phyloP scores from a whole-genome alignment of 1,139 yeast genomes.

The Lodderomyces margitis region DNA sequence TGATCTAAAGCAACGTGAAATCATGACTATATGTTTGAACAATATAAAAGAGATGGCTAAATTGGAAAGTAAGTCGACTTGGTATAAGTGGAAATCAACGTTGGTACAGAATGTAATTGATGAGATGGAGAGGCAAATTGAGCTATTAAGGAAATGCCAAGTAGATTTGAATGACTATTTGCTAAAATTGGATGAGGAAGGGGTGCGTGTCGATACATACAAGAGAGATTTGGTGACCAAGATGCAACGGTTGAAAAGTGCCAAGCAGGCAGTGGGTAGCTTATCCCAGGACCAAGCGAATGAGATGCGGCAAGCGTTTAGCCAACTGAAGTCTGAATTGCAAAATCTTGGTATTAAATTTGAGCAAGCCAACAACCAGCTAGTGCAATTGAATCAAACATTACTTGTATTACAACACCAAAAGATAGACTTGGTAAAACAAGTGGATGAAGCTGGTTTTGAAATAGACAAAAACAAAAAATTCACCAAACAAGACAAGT shows the following conservation, averaged over 20 bases:
- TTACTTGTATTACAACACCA: constrained; percentile 1
- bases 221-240: constrained; percentile 16
- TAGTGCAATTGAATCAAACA: neutral
- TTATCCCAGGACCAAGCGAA: constrained; percentile 2
- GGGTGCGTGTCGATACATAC: neutral
- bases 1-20: constrained; percentile 15
- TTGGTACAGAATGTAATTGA: constrained; percentile 36
- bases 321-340: neutral
- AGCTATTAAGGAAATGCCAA: constrained; percentile 17
- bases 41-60: constrained; percentile 50
- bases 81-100: constrained; percentile 61
- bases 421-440: constrained; percentile 14
- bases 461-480: constrained; percentile 13
- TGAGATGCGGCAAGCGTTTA: neutral
- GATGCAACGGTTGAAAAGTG: neutral
- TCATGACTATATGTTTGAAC: constrained; percentile 43
- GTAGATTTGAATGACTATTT: neutral
- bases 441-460: constrained; percentile 22
- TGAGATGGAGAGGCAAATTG: constrained; percentile 32
- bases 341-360: neutral
- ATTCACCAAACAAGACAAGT: neutral
- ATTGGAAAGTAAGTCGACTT: constrained; percentile 48
- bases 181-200: neutral
- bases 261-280: neutral
- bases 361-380: neutral